Percentiles rank a stretch among this genome's conserved stretches.
phyloP scores from a whole-genome alignment of 495 filamentous ascomycete species.

The Penicillium turbatum region DNA sequence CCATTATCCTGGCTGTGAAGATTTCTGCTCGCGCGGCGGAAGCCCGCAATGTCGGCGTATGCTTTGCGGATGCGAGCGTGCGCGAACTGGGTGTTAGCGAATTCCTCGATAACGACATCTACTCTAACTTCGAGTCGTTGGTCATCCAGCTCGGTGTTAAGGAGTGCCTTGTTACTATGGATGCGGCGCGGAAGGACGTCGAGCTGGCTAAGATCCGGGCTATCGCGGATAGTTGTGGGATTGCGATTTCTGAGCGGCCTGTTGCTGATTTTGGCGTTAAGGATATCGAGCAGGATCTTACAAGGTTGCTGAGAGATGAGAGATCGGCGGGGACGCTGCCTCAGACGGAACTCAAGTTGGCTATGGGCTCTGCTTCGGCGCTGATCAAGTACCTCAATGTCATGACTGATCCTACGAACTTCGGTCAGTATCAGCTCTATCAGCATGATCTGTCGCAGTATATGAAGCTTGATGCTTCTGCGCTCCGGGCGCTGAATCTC shows the following conservation, averaged over 20 bases:
- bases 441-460: conserved; percentile 96
- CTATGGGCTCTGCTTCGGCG: conserved; percentile 92
- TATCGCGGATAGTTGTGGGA: conserved; percentile 87
- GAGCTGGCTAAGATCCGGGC: conserved; percentile 82
- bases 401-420: conserved; percentile 86
- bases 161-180: conserved; percentile 80
- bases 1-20: conserved; percentile 92
- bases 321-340: conserved; percentile 70
- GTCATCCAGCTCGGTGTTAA: conserved; percentile 95
- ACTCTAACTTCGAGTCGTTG: conserved; percentile 95
- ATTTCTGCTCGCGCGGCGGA: conserved; percentile 81
- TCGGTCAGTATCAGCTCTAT: conserved; percentile 94
- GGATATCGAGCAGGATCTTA: conserved; percentile 95
- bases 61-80: conserved; percentile 97
- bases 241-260: conserved; percentile 77
- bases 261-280: conserved; percentile 75
- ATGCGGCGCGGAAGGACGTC: conserved; percentile 74
- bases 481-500: conserved; percentile 87
- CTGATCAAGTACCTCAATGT: conserved; percentile 95
- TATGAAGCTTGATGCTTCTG: conserved; percentile 97
- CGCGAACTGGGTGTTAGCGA: conserved; percentile 95
- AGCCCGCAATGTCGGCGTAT: conserved; percentile 84
- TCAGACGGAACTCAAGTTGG: conserved; percentile 87
- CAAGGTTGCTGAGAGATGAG: conserved; percentile 81
- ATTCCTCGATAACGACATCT: conserved; percentile 96